Base-by-base conservation (phyloP, 179 eudicot genomes). In the Actinidia polygama region DNA sequence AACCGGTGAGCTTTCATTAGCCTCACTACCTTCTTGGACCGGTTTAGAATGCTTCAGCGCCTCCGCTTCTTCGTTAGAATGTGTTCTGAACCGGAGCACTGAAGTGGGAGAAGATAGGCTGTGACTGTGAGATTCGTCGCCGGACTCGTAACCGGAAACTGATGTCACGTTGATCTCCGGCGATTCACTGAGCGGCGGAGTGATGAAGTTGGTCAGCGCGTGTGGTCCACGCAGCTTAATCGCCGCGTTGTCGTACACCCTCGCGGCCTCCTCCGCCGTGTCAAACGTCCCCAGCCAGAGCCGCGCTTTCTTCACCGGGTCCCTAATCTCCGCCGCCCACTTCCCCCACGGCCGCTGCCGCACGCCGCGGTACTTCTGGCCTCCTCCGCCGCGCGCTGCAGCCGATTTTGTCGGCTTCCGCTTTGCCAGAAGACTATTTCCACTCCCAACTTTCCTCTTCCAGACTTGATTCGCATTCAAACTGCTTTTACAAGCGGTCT, bases 321-420 rank as follows among this genome's bases (percentile, higher is more conserved):
- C 98, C 3, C 99, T 88, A 9, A 96, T 96, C 92, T 96, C 99
- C 0, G 99, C 99, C 9, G 99, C 99, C 94, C 97, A 96, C 50
- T 96, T 96, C 0, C 99, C 99, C 99, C 99, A 96, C 40, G 99
- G 98, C 63, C 99, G 88, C 75, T 92, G 99, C 23, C 99, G 76
- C 0, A 96, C 98, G 0, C 99, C 99, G 0, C 98, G 80, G 80
- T 85, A 96, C 90, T 96, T 96, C 81, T 87, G 80, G 0, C 84
- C 90, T 0, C 81, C 87, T 0, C 75, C n/a, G n/a, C n/a, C n/a
- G n/a, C n/a, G 62, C 55, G 66, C 30, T 10, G 75, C 50, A 1
- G 24, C 66, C 14, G 57, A 54, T 78, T 77, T 85, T 86, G 66
- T 71, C 0, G 81, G 59, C 85, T 68, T 83, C 63, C 70, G 78